These are phyloP conservation scores for Fusarium sp. DNA, from an alignment of 2,329 filamentous ascomycete species.

Conservation along the genomic window DNA sequence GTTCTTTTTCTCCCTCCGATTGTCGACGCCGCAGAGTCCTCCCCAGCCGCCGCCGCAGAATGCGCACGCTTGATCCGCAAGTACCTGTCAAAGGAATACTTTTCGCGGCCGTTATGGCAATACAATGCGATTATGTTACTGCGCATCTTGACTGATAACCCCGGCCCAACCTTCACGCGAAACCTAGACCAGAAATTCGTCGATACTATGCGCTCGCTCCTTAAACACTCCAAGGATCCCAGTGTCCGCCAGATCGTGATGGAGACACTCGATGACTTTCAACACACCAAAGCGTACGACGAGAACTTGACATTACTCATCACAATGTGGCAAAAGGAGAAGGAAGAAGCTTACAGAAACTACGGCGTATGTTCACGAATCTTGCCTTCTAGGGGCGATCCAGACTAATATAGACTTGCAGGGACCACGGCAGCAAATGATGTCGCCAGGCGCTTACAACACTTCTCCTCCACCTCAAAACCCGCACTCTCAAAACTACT, in stretches of 20 bases:
- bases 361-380: constrained; percentile 57
- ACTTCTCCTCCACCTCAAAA: constrained; percentile 41
- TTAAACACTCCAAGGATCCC: constrained; percentile 76
- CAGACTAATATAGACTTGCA: constrained; percentile 38
- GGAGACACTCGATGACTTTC: constrained; percentile 85
- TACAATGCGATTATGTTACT: constrained; percentile 98
- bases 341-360: constrained; percentile 69
- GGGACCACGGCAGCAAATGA: constrained; percentile 29
- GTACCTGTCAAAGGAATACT: constrained; percentile 80
- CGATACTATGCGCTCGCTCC: constrained; percentile 76
- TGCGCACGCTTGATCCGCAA: constrained; percentile 85
- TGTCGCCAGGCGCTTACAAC: constrained; percentile 21
- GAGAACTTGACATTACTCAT: constrained; percentile 77
- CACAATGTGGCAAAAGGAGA: constrained; percentile 91
- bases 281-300: constrained; percentile 77
- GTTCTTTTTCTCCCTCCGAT: constrained; percentile 92
- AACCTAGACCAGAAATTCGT: constrained; percentile 90
- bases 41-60: constrained; percentile 83
- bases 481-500: constrained; percentile 66
- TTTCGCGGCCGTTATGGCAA: constrained; percentile 74
- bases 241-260: constrained; percentile 86
- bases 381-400: background rate
- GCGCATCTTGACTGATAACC: constrained; percentile 92
- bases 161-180: constrained; percentile 88
- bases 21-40: constrained; percentile 94